Conservation (phyloP, 768 basidiomycete species). For the Pleurotus djamor region DNA sequence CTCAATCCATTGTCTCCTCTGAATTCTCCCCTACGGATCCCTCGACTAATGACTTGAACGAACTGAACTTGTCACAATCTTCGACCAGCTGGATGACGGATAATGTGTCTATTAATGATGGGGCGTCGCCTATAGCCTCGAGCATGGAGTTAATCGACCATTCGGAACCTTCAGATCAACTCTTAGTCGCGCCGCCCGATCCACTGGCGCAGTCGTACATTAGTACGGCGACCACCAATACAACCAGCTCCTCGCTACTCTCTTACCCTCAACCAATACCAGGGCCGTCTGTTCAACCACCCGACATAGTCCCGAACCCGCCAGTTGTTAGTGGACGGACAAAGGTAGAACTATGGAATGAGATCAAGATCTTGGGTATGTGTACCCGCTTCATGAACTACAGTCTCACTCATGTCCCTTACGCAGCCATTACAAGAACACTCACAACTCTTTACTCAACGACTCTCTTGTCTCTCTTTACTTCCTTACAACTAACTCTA, state of each 20-base stretch:
- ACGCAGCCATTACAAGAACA: slow-evolving; percentile 80
- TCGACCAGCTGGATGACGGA: slow-evolving; percentile 34
- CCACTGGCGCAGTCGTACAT: neutral
- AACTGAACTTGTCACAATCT: slow-evolving; percentile 20
- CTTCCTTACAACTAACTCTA: slow-evolving; percentile 80
- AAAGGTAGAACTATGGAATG: slow-evolving; percentile 89
- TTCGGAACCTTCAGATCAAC: neutral
- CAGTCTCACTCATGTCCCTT: slow-evolving; percentile 5
- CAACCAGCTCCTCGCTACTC: slow-evolving; percentile 23
- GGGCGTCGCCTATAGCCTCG: neutral
- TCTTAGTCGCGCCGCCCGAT: neutral
- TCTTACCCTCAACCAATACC: slow-evolving; percentile 22
- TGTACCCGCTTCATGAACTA: slow-evolving; percentile 6
- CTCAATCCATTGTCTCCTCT: slow-evolving; percentile 26
- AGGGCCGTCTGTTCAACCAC: slow-evolving; percentile 19
- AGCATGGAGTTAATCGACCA: neutral
- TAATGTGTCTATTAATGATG: neutral
- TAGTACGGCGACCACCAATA: neutral
- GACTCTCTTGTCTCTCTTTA: slow-evolving; percentile 84
- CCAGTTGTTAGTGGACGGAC: slow-evolving; percentile 29
- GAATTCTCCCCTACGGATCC: slow-evolving; percentile 36
- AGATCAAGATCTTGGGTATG: slow-evolving; percentile 85
- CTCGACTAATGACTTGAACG: slow-evolving; percentile 16
- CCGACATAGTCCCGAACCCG: neutral
- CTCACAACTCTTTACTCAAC: slow-evolving; percentile 85